Percentiles rank a stretch among this genome's conserved stretches.
These are phyloP conservation scores for Mucor circinelloides DNA, from an alignment of 371 early-diverging fungal genomes.

Conservation along the genomic window DNA sequence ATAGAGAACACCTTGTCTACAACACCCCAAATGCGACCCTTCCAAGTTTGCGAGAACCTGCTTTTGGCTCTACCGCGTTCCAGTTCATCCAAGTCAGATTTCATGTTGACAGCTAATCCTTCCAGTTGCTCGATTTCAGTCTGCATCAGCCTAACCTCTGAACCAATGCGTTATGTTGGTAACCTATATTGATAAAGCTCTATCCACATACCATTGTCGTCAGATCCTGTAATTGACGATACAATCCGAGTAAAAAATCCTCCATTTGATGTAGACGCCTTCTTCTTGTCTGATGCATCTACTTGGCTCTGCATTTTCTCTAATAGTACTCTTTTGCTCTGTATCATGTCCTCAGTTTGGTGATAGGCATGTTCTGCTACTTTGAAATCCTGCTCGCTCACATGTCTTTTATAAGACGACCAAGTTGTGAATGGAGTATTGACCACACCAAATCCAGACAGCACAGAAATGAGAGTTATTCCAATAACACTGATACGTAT, in stretches of 20 bases:
- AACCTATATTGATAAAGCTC: neutral
- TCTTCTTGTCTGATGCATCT: neutral
- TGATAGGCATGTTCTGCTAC: conserved; percentile 42
- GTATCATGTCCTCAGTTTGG: conserved; percentile 31
- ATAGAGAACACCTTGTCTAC: conserved; percentile 81
- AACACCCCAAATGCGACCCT: conserved; percentile 75
- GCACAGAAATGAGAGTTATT: conserved; percentile 87
- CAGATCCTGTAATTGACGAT: neutral
- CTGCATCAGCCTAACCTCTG: conserved; percentile 16
- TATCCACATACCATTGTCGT: neutral
- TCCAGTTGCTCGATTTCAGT: conserved; percentile 42
- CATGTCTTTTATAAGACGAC: conserved; percentile 26
- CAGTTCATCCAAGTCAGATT: conserved; percentile 41
- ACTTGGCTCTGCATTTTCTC: conserved; percentile 15
- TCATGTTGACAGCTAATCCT: conserved; percentile 32
- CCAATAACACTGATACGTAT: conserved; percentile 87
- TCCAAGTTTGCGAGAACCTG: conserved; percentile 70
- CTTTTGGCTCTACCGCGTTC: conserved; percentile 48
- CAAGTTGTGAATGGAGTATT: conserved; percentile 79
- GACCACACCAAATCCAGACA: conserved; percentile 96
- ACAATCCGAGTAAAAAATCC: neutral
- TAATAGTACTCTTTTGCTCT: conserved; percentile 25
- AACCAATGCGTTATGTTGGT: neutral
- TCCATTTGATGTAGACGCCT: neutral
- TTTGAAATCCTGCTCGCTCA: conserved; percentile 37